Base-by-base conservation (phyloP, 805 yeast genomes). In the Hanseniaspora clermontiae region DNA sequence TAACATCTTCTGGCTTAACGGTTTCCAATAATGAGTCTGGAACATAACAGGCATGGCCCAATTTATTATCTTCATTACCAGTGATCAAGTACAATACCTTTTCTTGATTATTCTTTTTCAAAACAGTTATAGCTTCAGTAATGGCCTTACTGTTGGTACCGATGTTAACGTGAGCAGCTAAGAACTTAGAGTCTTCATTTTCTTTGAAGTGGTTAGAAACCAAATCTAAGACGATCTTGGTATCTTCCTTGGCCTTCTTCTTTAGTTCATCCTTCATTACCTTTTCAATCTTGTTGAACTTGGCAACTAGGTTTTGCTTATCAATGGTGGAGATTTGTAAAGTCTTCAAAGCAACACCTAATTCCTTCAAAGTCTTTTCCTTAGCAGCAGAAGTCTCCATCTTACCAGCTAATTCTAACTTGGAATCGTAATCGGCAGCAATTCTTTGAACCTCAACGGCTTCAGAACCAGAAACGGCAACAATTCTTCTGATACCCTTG, bases 401-500 rank as follows among this genome's bases (percentile, higher is more conserved):
- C 57, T 75, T 74, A 55, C 75, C 82, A 52, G 85, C 80, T 43
- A 75, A 75, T 48, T 73, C 78, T 59, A 93, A 77, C 51, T 78
- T 75, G 49, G 72, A 74, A 37, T 77, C 82, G 66, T 83, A 91
- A 58, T 84, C 91, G 32, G 68, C 65, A 53, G 97, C 96, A 61
- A 84, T 68, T 68, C 87, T 78, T 76, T 93, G 96, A 53, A 89
- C 97, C 64, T 82, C 91, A 64, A 80, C 82, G 15, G 98, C 97
- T 61, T 82, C 95, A 54, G 80, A 75, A 49, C 97, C 97, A 17
- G 97, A 86, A 53, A 93, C 96, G 31, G 96, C 97, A 58, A 93
- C 96, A 68, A 93, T 86, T 77, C 99, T 87, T 74, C 99, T 83
- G 60, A 89, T 88, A 72, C 99, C 99, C 75, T 93, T 93, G 59